phyloP scores from a whole-genome alignment of 2,329 filamentous ascomycete genomes.

The Microcyclospora tardicrescens region DNA sequence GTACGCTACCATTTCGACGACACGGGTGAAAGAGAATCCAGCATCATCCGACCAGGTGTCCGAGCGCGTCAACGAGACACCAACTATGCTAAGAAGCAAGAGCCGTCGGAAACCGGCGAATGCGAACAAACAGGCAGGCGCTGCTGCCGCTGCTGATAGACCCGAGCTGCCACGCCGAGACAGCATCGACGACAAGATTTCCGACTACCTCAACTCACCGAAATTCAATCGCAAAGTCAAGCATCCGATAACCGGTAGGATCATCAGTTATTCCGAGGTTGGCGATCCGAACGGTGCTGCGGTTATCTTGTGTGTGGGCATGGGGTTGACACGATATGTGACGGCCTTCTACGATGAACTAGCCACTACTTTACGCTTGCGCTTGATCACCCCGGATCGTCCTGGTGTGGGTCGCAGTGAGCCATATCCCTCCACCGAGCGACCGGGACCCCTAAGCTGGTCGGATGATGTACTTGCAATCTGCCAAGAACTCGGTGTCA shows the following conservation, averaged over 20 bases:
- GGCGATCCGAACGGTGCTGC: slow-evolving; percentile 83
- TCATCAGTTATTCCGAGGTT: slow-evolving; percentile 93
- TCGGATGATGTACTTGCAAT: slow-evolving; percentile 89
- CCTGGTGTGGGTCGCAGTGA: slow-evolving; percentile 91
- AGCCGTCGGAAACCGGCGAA: slow-evolving; percentile 22
- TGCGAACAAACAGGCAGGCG: slow-evolving; percentile 9
- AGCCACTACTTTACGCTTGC: slow-evolving; percentile 71
- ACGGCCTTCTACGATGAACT: slow-evolving; percentile 97
- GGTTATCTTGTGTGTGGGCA: slow-evolving; percentile 92
- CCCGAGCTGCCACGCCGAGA: slow-evolving; percentile 47
- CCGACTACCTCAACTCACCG: slow-evolving; percentile 69
- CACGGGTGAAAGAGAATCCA: no score
- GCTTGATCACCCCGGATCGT: slow-evolving; percentile 85
- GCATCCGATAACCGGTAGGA: slow-evolving; percentile 72
- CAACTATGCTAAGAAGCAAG: slow-evolving; percentile 3
- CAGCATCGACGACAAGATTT: slow-evolving; percentile 78
- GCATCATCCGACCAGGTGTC: no score
- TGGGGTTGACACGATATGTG: slow-evolving; percentile 91
- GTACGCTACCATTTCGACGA: no score
- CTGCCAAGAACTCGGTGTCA: slow-evolving; percentile 81
- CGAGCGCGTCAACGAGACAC: no score
- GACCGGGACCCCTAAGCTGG: slow-evolving; percentile 75
- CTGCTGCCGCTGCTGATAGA: no score
- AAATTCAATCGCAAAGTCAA: slow-evolving; percentile 77
- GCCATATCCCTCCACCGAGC: slow-evolving; percentile 64